Percentiles rank a stretch among this genome's conserved stretches.
phyloP scores from a whole-genome alignment of 805 yeast genomes.

The Cyberlindnera euphorbiiphila region DNA sequence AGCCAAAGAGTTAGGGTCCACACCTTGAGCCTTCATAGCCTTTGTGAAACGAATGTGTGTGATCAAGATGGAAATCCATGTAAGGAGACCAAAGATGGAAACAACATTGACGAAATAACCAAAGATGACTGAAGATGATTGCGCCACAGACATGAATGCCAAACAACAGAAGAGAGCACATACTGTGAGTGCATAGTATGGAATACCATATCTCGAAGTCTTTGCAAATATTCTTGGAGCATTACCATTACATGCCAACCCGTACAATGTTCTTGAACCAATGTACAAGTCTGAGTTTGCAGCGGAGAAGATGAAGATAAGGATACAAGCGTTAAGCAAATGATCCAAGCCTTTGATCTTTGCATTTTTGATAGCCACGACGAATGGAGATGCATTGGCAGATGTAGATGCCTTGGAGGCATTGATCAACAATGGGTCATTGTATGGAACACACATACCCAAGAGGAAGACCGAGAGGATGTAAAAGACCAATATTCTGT shows the following conservation, averaged over 20 bases:
- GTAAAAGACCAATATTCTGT: constrained; percentile 65
- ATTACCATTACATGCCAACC: constrained; percentile 66
- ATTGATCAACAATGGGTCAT: constrained; percentile 43
- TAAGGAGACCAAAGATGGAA: constrained; percentile 68
- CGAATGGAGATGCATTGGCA: constrained; percentile 81
- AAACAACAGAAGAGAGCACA: constrained; percentile 52
- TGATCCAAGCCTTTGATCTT: constrained; percentile 64
- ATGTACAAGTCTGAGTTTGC: constrained; percentile 76
- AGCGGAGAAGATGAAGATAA: constrained; percentile 76
- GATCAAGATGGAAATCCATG: constrained; percentile 69
- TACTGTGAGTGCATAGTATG: constrained; percentile 50
- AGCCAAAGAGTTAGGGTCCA: constrained; percentile 39
- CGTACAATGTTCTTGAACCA: constrained; percentile 72
- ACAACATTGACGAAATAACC: constrained; percentile 71
- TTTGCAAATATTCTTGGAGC: constrained; percentile 67
- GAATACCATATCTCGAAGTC: constrained; percentile 58
- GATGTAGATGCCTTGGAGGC: constrained; percentile 47
- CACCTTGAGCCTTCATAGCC: constrained; percentile 66
- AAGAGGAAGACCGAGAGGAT: constrained; percentile 55
- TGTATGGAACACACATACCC: constrained; percentile 65
- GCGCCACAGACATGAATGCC: constrained; percentile 66
- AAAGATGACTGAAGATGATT: constrained; percentile 55
- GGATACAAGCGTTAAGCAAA: constrained; percentile 71
- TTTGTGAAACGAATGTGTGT: constrained; percentile 63
- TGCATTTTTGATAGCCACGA: constrained; percentile 71